Evolutionary conservation across 805 yeast species (phyloP).

Genomic region (Maudiozyma turicensis): DNA sequence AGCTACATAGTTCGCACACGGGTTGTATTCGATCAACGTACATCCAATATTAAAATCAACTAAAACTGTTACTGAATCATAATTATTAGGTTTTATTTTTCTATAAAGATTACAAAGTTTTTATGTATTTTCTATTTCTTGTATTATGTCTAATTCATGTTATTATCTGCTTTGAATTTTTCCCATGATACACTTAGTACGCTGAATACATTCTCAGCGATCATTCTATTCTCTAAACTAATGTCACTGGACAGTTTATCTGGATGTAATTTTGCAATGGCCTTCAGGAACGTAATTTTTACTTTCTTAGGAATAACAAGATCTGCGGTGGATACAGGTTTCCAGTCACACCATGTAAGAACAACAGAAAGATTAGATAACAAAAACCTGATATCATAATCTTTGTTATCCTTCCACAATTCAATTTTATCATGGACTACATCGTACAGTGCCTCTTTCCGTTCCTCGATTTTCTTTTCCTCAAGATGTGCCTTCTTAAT

Average conservation of each 20-base stretch:
- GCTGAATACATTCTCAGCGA: conserved; percentile 82
- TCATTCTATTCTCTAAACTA: conserved; percentile 61
- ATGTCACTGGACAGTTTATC: conserved; percentile 61
- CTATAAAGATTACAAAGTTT: background rate
- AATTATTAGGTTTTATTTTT: background rate
- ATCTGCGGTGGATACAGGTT: conserved; percentile 56
- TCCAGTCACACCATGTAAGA: conserved; percentile 66
- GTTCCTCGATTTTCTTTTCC: conserved; percentile 39
- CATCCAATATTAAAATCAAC: no score
- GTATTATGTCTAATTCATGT: conserved; percentile 19
- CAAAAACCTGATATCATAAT: conserved; percentile 69
- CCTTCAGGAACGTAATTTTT: conserved; percentile 76
- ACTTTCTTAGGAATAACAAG: conserved; percentile 84
- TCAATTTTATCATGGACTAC: conserved; percentile 43
- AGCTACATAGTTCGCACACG: no score
- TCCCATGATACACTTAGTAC: conserved; percentile 88
- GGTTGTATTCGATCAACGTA: no score
- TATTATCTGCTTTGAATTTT: conserved; percentile 52
- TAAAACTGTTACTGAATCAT: no score
- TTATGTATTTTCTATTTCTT: background rate
- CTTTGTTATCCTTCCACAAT: conserved; percentile 66
- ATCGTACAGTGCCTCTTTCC: conserved; percentile 56
- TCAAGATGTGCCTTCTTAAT: conserved; percentile 39
- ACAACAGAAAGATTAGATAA: conserved; percentile 59
- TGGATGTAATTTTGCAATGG: conserved; percentile 81